Evolutionary conservation across 805 yeast species (phyloP).

Genomic region (Torulaspora microellipsoides): DNA sequence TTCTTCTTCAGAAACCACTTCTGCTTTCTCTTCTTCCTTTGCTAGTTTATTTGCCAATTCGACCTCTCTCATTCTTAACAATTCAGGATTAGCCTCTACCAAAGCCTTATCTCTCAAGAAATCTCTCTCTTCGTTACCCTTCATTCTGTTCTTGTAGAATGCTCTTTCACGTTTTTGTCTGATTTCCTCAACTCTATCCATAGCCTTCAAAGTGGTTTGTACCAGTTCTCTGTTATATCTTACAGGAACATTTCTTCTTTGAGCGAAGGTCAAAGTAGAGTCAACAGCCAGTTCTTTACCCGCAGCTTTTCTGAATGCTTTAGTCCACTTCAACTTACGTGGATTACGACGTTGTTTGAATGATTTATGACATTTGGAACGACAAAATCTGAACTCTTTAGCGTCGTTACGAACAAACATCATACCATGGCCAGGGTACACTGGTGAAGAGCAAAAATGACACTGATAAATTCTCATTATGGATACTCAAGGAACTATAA

Average conservation of each 20-base stretch:
- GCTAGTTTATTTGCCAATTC: conserved; percentile 76
- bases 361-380: conserved; percentile 95
- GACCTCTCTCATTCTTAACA: conserved; percentile 88
- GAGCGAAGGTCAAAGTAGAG: conserved; percentile 91
- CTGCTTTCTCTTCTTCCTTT: conserved; percentile 58
- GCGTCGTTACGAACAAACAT: conserved; percentile 98
- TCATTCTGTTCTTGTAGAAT: conserved; percentile 99
- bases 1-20: conserved; percentile 43
- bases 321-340: conserved; percentile 96
- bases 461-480: conserved; percentile 83
- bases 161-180: conserved; percentile 96
- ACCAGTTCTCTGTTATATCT: conserved; percentile 96
- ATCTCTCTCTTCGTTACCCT: conserved; percentile 87
- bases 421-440: conserved; percentile 91
- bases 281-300: conserved; percentile 98
- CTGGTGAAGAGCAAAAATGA: conserved; percentile 97
- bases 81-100: conserved; percentile 83
- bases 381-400: conserved; percentile 94
- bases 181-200: conserved; percentile 94
- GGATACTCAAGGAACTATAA: too few relatives aligned
- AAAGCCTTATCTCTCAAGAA: conserved; percentile 81
- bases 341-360: conserved; percentile 99
- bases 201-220: conserved; percentile 87
- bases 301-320: conserved; percentile 98
- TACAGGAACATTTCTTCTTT: conserved; percentile 96